These are phyloP conservation scores for Periconia digitata DNA, from an alignment of 2,329 filamentous ascomycete species.

Conservation along the genomic window DNA sequence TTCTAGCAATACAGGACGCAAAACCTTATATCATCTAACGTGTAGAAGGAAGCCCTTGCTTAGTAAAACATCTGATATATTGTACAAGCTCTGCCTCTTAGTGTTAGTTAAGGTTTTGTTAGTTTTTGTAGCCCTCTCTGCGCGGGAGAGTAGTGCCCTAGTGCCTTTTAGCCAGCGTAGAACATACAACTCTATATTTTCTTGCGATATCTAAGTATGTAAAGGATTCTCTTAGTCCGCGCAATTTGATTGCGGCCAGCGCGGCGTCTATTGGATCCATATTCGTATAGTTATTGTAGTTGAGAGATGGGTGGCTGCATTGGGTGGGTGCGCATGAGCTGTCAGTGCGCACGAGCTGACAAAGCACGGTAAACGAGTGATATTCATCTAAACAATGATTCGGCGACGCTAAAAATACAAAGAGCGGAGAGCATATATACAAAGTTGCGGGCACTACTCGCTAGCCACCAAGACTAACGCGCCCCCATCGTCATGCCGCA, in stretches of 20 bases:
- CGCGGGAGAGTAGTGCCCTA: neutral
- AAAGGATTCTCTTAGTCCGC: constrained; percentile 3
- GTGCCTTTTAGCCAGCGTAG: constrained; percentile 4
- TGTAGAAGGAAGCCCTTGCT: constrained; percentile 16
- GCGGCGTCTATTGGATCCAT: constrained; percentile 11
- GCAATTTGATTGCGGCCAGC: constrained; percentile 9
- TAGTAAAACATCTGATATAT: constrained; percentile 17
- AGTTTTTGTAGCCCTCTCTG: neutral
- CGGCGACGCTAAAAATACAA: too few relatives aligned
- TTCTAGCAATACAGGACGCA: neutral
- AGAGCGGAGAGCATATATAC: too few relatives aligned
- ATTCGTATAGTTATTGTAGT: constrained; percentile 7
- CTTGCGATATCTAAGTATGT: constrained; percentile 4
- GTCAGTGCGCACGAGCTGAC: neutral
- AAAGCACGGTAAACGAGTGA: neutral
- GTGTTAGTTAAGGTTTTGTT: neutral
- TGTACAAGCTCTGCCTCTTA: constrained; percentile 18
- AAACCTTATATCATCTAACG: neutral
- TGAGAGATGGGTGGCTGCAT: neutral
- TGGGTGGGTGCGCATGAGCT: neutral
- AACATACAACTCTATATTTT: constrained; percentile 6
- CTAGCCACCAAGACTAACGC: too few relatives aligned
- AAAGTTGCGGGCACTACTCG: too few relatives aligned
- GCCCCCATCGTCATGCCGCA: too few relatives aligned
- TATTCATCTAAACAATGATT: too few relatives aligned